These are phyloP conservation scores for Paramecium primaurelia DNA, from an alignment of 73 alveolate species.

Conservation along the genomic window DNA sequence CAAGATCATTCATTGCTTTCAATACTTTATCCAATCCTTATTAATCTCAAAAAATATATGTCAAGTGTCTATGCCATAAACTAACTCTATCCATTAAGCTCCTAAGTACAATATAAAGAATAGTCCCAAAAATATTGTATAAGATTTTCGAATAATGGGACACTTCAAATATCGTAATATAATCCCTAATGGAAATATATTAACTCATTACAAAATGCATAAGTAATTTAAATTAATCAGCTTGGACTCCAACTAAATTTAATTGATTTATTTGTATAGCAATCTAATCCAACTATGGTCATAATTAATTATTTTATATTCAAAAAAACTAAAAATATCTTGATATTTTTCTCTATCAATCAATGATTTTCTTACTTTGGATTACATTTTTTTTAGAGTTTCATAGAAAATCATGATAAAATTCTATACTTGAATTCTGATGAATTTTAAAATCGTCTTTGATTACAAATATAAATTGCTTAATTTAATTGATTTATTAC, in stretches of 20 bases:
- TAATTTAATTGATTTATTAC: no score
- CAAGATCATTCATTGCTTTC: background rate
- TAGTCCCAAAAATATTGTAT: background rate
- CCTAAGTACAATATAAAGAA: background rate
- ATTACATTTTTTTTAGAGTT: no score
- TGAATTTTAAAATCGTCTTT: background rate
- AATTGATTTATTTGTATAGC: background rate
- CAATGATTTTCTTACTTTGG: background rate
- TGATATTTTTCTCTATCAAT: background rate
- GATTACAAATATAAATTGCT: background rate
- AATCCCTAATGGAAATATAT: background rate
- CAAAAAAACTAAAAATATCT: background rate
- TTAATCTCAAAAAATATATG: background rate
- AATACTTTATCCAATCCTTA: background rate
- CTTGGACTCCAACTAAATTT: background rate
- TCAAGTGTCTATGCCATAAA: background rate
- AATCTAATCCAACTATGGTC: background rate
- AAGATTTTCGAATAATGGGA: background rate
- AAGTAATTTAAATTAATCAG: background rate
- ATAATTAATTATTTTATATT: background rate
- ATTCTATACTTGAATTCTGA: background rate
- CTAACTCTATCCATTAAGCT: constrained; percentile 4
- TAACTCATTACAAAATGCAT: background rate
- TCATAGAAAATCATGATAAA: background rate
- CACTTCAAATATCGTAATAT: background rate